Evolutionary conservation across 148 eudicot species (phyloP).

Genomic region (Polygonum maritimum): DNA sequence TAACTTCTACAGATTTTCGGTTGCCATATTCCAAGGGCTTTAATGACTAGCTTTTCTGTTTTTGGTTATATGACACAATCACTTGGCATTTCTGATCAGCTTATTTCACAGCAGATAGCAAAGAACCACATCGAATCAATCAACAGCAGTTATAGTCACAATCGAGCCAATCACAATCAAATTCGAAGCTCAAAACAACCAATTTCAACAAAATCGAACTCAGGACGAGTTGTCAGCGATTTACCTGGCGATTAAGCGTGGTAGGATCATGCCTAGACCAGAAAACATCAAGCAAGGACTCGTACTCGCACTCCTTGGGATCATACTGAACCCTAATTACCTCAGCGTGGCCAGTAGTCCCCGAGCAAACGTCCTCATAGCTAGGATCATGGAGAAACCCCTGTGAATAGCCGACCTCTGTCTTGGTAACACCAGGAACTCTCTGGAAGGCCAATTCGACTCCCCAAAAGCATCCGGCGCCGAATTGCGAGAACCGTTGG

Average conservation of each 20-base stretch:
- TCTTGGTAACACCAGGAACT: constrained; percentile 10
- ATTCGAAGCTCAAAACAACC: background rate
- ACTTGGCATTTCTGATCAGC: background rate
- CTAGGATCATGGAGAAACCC: constrained; percentile 1
- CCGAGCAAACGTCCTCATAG: constrained; percentile 2
- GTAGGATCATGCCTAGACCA: constrained; percentile 11
- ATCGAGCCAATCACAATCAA: background rate
- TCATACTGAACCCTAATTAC: constrained; percentile 10
- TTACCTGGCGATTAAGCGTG: constrained; percentile 6
- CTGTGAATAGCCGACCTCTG: constrained; percentile 6
- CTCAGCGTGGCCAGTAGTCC: constrained; percentile 1
- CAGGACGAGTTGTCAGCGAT: background rate
- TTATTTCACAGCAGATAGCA: background rate
- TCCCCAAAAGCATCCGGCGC: constrained; percentile 4
- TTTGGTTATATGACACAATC: background rate
- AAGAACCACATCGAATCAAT: background rate
- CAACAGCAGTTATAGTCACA: background rate
- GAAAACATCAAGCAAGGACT: background rate
- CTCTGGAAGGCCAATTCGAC: constrained; percentile 12
- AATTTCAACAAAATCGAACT: background rate
- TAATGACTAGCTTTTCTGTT: background rate
- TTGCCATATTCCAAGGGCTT: background rate
- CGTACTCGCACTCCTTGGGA: background rate
- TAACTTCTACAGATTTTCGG: background rate
- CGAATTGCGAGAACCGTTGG: constrained; percentile 6